Evolutionary conservation across 768 basidiomycete species (phyloP).

Genomic region (Pleurotus sapidus): DNA sequence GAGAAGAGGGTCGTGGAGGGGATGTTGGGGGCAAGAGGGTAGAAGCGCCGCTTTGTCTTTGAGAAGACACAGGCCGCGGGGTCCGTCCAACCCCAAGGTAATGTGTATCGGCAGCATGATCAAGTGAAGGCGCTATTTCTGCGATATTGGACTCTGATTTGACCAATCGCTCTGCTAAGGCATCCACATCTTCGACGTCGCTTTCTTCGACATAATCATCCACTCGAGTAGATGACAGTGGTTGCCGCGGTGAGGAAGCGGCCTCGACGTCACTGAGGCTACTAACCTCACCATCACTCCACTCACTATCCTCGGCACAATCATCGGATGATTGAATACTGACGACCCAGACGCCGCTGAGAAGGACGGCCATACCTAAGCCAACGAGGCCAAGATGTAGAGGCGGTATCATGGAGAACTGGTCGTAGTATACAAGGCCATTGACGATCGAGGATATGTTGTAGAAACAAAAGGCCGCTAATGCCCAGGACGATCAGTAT

Average conservation of each 20-base stretch:
- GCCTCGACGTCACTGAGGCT: conserved; percentile 24
- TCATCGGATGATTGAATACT: conserved; percentile 67
- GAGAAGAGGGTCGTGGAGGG: not conserved
- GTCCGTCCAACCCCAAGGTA: not conserved
- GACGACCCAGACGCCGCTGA: conserved; percentile 89
- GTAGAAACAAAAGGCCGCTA: conserved; percentile 93
- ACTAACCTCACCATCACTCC: conserved; percentile 41
- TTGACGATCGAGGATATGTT: conserved; percentile 91
- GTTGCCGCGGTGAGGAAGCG: conserved; percentile 15
- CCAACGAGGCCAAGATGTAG: conserved; percentile 74
- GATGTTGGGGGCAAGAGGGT: not conserved
- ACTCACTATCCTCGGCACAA: conserved; percentile 43
- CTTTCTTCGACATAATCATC: not conserved
- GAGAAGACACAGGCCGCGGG: not conserved
- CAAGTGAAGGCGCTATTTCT: not conserved
- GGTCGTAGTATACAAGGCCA: conserved; percentile 86
- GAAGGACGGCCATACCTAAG: conserved; percentile 72
- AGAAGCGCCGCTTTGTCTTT: not conserved
- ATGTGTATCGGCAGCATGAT: not conserved
- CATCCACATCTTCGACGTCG: not conserved
- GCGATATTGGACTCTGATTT: not conserved
- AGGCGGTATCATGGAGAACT: conserved; percentile 67
- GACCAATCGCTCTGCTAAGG: not conserved
- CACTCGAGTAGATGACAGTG: conserved; percentile 13
- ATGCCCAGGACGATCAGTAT: conserved; percentile 14